Evolutionary conservation across 1,139 yeast genomes (phyloP), one percentile per base, ranked within the genome.

Genomic region (Schwanniomyces etchellsii): DNA sequence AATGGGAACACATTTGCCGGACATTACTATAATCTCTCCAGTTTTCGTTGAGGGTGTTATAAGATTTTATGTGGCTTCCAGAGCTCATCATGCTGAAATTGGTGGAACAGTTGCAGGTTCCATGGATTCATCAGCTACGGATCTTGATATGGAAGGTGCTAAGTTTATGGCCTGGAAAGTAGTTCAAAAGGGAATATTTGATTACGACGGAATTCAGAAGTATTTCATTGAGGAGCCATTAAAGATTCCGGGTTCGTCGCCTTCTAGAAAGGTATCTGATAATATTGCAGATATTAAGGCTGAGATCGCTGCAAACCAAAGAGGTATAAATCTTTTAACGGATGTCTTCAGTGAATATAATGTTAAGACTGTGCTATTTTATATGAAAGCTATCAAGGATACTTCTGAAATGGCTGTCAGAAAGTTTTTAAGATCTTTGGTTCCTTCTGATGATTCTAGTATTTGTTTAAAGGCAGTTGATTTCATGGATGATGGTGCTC

Each of bases 71-170:
- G 77, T 74, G 18, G 84, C 84, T 1, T 65, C 81, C 3, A 57
- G 84, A 27, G 84, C 82, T 6, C 84, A 77, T 45, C 83, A 77
- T 45, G 73, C 82, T 4, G 84, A 77, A 44, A 77, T 77, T 43
- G 84, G 84, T 24, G 83, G 84, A 20, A 57, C 74, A 29, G 55
- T 75, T 14, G 81, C 84, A 2, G 84, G 84, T 1, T 76, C 83
- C 1, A 74, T 76, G 69, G 78, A 81, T 3, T 77, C 82, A 4
- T 69, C 70, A 40, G 74, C 82, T 14, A 70, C 70, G 39, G 77
- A 69, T 42, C 53, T 77, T 16, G 73, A 71, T 61, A 77, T 77
- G 44, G 84, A 77, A 48, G 84, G 84, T 25, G 83, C 80, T 5
- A 64, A 73, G 30, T 73, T 77, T 35, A 61, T 63, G 35, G 68